Conservation (phyloP, 2,329 filamentous ascomycete species). For the Paraconiothyrium brasiliense region DNA sequence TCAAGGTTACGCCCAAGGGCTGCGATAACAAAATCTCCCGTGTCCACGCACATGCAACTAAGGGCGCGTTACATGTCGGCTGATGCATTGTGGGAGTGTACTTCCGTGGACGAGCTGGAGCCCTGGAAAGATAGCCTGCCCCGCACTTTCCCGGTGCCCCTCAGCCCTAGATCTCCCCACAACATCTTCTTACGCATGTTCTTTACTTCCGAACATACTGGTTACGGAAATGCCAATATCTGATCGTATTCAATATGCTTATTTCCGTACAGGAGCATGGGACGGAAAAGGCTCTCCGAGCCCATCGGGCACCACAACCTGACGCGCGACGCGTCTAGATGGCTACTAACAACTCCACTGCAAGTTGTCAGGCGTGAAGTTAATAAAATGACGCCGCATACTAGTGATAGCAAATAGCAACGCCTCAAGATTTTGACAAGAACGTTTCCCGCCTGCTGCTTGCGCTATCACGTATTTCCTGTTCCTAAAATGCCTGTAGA, state of each 20-base stretch:
- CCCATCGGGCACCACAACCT: not conserved
- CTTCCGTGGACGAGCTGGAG: conserved; percentile 12
- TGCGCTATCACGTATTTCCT: not conserved
- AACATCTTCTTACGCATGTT: not conserved
- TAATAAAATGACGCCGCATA: not conserved
- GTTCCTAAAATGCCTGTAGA: conserved; percentile 21
- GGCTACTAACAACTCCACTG: not conserved
- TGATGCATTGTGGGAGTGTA: conserved; percentile 16
- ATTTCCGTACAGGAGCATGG: not conserved
- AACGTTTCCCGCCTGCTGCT: not conserved
- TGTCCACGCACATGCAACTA: not conserved
- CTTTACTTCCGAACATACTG: not conserved
- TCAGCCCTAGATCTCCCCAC: not conserved
- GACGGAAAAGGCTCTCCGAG: conserved; percentile 1
- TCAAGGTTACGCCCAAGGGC: not conserved
- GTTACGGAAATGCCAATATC: not conserved
- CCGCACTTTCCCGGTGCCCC: not conserved
- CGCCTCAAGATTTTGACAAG: not conserved
- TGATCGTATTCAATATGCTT: not conserved
- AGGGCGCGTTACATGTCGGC: not conserved
- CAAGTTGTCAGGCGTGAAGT: not conserved
- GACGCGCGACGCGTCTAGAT: not conserved
- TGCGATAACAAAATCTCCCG: not conserved
- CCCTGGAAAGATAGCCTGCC: not conserved
- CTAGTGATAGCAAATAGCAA: not conserved